These are phyloP conservation scores for Magnusiomyces ingens DNA, from an alignment of 1,139 yeast species.

Conservation along the genomic window DNA sequence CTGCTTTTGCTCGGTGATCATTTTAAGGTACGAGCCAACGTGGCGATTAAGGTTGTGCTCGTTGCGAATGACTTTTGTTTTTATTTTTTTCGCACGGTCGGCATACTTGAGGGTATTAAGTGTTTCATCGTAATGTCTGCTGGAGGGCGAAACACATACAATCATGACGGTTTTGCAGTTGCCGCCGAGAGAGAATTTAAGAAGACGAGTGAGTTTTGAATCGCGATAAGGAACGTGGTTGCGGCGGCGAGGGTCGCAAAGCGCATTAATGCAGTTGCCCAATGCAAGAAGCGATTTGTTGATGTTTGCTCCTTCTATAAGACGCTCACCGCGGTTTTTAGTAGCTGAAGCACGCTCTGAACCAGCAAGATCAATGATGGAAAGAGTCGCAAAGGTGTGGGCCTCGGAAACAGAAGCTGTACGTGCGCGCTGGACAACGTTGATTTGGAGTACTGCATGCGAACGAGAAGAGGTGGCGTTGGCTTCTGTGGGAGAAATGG, in stretches of 20 bases:
- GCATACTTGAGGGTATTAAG: slow-evolving; percentile 86
- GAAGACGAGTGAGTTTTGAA: slow-evolving; percentile 75
- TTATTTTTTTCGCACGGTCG: slow-evolving; percentile 82
- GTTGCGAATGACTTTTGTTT: slow-evolving; percentile 71
- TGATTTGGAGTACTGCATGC: slow-evolving; percentile 84
- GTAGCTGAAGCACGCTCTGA: slow-evolving; percentile 93
- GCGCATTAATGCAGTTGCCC: slow-evolving; percentile 90
- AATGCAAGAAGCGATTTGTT: slow-evolving; percentile 80
- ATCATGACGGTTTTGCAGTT: slow-evolving; percentile 94
- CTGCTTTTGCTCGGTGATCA: slow-evolving; percentile 75
- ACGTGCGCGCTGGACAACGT: slow-evolving; percentile 55
- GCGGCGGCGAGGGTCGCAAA: slow-evolving; percentile 62
- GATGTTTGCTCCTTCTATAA: slow-evolving; percentile 88
- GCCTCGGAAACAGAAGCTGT: slow-evolving; percentile 60
- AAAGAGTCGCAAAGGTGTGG: slow-evolving; percentile 70
- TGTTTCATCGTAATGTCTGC: slow-evolving; percentile 85
- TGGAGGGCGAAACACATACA: slow-evolving; percentile 84
- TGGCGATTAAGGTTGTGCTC: slow-evolving; percentile 75
- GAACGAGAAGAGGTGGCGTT: slow-evolving; percentile 86
- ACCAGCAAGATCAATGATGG: slow-evolving; percentile 89
- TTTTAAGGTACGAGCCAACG: slow-evolving; percentile 78
- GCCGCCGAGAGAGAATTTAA: slow-evolving; percentile 89
- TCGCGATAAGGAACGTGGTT: slow-evolving; percentile 87
- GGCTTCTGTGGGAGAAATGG: slow-evolving; percentile 85
- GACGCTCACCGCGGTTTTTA: slow-evolving; percentile 67